phyloP scores from a whole-genome alignment of 2,329 filamentous ascomycete species.

The Ophiostoma ulmi region DNA sequence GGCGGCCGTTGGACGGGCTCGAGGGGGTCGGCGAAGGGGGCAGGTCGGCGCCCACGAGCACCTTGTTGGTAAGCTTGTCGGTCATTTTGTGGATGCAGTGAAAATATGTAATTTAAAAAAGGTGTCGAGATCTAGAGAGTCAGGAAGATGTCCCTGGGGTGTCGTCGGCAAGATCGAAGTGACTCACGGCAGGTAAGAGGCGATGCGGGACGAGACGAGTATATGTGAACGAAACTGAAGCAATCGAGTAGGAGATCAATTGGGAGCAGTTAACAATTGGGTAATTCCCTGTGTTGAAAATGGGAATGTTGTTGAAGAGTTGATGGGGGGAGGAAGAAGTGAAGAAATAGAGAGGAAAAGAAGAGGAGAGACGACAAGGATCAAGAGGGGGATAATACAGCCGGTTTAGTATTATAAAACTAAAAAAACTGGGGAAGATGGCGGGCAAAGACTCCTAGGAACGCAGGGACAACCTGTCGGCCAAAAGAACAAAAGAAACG shows the following conservation, averaged over 20 bases:
- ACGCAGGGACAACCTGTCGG: background rate
- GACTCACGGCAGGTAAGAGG: background rate
- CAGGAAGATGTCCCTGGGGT: background rate
- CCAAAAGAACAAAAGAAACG: background rate
- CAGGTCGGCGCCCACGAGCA: conserved; percentile 66
- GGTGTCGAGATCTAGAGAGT: background rate
- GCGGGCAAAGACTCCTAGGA: background rate
- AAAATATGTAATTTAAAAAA: too few species aligned
- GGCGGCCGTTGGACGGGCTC: conserved; percentile 73
- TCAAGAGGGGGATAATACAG: background rate
- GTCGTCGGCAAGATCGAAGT: background rate
- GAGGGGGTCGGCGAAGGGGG: conserved; percentile 91
- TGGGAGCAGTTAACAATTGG: background rate
- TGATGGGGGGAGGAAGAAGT: background rate
- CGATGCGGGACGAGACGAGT: background rate
- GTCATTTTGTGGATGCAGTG: conserved; percentile 23
- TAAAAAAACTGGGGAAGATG: conserved; percentile 4
- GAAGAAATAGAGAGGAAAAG: background rate
- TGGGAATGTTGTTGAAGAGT: background rate
- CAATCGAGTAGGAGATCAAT: background rate
- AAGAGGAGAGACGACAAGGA: background rate
- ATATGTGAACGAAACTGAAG: background rate
- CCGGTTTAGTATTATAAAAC: background rate
- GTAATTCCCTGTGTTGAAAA: background rate
- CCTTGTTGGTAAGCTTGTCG: conserved; percentile 44